Conservation (phyloP, 305 asterid genomes). For the Rubia tinctorum region DNA sequence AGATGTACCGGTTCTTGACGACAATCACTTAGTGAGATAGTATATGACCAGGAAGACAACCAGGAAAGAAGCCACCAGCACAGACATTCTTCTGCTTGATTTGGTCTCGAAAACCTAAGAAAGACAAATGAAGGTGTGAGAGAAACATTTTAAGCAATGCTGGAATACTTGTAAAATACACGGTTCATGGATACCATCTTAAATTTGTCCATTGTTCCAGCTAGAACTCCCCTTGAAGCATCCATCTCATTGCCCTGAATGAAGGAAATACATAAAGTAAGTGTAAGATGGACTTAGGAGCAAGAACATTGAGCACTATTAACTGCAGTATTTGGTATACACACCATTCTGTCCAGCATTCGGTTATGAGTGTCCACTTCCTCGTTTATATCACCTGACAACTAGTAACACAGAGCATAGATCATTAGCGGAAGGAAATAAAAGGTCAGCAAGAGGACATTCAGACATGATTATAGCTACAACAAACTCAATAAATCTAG, state of each 20-base stretch:
- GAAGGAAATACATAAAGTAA: constrained; percentile 12
- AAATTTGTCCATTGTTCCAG: constrained; percentile 97
- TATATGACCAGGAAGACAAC: constrained; percentile 73
- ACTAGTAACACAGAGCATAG: constrained; percentile 37
- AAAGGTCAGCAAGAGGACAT: neutral
- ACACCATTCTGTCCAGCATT: constrained; percentile 86
- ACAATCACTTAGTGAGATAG: constrained; percentile 70
- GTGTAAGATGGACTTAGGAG: neutral
- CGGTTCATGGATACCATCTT: constrained; percentile 52
- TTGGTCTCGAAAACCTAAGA: constrained; percentile 87
- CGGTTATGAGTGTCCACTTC: constrained; percentile 86
- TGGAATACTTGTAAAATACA: neutral
- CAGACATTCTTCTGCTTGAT: constrained; percentile 77
- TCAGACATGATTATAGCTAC: neutral
- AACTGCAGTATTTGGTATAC: constrained; percentile 29
- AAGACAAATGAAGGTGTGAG: neutral
- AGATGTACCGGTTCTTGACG: neutral
- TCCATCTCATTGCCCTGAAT: constrained; percentile 94
- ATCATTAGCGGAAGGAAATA: constrained; percentile 2
- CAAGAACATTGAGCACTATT: constrained; percentile 1
- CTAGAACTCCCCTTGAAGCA: constrained; percentile 83
- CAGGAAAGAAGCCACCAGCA: constrained; percentile 86
- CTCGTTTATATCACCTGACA: constrained; percentile 88
- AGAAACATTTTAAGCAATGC: neutral
- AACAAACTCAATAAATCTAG: neutral